Base-by-base conservation (phyloP, 2,329 filamentous ascomycete species). In the Zymoseptoria crescenta region DNA sequence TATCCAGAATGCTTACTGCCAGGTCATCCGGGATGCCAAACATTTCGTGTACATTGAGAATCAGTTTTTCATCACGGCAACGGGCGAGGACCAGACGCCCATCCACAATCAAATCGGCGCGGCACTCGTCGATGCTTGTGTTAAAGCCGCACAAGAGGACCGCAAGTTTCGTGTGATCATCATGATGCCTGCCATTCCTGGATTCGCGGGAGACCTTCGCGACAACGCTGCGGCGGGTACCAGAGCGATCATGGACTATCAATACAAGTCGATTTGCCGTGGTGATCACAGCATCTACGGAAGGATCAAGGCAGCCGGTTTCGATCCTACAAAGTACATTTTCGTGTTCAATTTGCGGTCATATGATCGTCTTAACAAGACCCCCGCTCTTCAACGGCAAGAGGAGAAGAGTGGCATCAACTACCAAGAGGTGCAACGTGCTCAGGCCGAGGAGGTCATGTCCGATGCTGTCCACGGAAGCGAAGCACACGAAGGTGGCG, bases 171-270 rank as follows among this genome's bases (percentile, higher is more conserved):
- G 88, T 24, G 84, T 99, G 64, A 96, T 99, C 62, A 83, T 96
- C 58, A 67, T 97, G 24, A 95, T 97, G 55, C 94, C 94, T 1
- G 87, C 91, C 0, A 87, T 99, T 59, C 93, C 94, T 7, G 94
- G 93, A 0, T 99, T 99, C 68, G 92, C 93, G 0, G 93, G 93
- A 52, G 93, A 97, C 70, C 80, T 99, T 29, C 81, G 92, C 58
- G 85, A 91, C 10, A 86, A 89, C 67, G 91, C 88, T 20, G 93
- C 93, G 0, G 84, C 84, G 1, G 93, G 93, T 8, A 97, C 93
- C 0, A 78, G 91, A 54, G 93, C 92, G 9, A 99, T 97, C 69
- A 97, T 99, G 91, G 92, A 97, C 72, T 97, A 96, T 70, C 94
- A 97, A 72, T 99, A 94, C 80, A 96, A 95, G 75, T 96, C 91